Base-by-base conservation (phyloP, 495 filamentous ascomycete species). In the Podospora pseudopauciseta region DNA sequence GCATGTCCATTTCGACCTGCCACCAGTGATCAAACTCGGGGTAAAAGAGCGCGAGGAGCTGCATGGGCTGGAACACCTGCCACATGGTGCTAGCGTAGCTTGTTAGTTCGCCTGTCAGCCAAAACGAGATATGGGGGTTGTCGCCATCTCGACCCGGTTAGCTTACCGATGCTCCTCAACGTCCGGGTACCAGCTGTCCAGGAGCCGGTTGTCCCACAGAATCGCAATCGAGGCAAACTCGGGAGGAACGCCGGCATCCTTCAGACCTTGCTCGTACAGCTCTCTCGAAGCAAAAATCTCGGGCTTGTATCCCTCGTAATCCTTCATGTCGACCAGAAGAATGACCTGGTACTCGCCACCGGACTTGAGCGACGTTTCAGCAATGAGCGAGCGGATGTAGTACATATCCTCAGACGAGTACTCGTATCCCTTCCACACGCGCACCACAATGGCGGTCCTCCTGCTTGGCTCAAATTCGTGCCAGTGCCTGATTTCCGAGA, bases 1-100 rank as follows among this genome's bases (percentile, higher is more conserved):
- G 80, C 69, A 86, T 72, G 77, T 88, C 86, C 80, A 88, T 85
- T 77, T 88, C 86, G 80, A 85, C 81, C 70, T 88, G 86, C 86
- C 86, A 88, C 72, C 82, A 79, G 75, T 84, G 86, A 71, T 88
- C 86, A 69, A 86, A 88, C 65, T 87, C 84, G 62, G 82, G 84
- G 65, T 85, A 83, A 59, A 84, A 74, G 63, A 86, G 84, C 39
- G 84, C 77, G 67, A 88, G 85, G 79, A 86, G 84, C 70, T 87
- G 86, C 68, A 87, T 69, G 5, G 86, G 76, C 59, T 78, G 76
- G 68, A 73, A 78, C 15, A 78, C 76, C 54, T 78, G 76, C 73
- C 73, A 78, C 73, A 78, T 78, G 53, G 76, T 78, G 26, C 76
- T 77, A 44, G 63, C 2, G 39, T 23, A 18, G 20, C 15, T 4